A percentile compares a stretch with the other conserved stretches of the same genome.
Evolutionary conservation across 2,329 filamentous ascomycete species (phyloP).

Genomic region (Tolypocladium album): DNA sequence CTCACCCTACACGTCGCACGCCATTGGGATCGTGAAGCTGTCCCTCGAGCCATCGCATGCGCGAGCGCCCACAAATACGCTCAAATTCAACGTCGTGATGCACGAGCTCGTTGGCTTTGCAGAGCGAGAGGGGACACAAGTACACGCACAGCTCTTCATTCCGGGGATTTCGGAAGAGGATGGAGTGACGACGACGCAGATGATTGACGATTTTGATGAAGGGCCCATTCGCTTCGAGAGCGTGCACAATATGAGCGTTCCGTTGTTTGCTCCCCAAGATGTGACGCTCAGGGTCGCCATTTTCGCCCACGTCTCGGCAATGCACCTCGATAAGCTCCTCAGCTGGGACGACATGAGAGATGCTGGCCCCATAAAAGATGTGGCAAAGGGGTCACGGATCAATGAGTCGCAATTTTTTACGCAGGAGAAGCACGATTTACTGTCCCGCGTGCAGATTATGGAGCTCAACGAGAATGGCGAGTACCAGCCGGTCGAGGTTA

Average conservation of each 20-base stretch:
- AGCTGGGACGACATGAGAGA: constrained; percentile 99
- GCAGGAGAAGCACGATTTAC: constrained; percentile 88
- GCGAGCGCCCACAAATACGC: constrained; percentile 77
- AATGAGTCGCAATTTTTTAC: constrained; percentile 88
- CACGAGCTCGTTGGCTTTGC: constrained; percentile 91
- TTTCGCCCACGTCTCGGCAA: constrained; percentile 80
- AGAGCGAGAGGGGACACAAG: constrained; percentile 87
- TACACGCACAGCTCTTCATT: constrained; percentile 95
- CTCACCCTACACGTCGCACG: constrained; percentile 84
- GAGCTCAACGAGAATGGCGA: constrained; percentile 87
- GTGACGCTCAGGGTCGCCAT: constrained; percentile 77
- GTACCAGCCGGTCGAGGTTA: constrained; percentile 85
- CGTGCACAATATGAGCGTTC: constrained; percentile 94
- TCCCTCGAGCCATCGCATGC: constrained; percentile 90
- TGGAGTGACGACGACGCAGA: constrained; percentile 87
- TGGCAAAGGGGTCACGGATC: constrained; percentile 54
- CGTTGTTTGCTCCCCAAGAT: constrained; percentile 58
- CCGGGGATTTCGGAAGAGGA: constrained; percentile 83
- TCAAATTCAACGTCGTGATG: constrained; percentile 99
- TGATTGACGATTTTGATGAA: constrained; percentile 91
- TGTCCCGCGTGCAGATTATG: constrained; percentile 77
- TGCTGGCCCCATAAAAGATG: constrained; percentile 46
- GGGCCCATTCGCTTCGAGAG: constrained; percentile 89
- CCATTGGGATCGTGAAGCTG: constrained; percentile 81
- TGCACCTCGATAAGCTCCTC: constrained; percentile 92